Evolutionary conservation across 257 asterid genomes (phyloP).

Genomic region (Rehmannia glutinosa): DNA sequence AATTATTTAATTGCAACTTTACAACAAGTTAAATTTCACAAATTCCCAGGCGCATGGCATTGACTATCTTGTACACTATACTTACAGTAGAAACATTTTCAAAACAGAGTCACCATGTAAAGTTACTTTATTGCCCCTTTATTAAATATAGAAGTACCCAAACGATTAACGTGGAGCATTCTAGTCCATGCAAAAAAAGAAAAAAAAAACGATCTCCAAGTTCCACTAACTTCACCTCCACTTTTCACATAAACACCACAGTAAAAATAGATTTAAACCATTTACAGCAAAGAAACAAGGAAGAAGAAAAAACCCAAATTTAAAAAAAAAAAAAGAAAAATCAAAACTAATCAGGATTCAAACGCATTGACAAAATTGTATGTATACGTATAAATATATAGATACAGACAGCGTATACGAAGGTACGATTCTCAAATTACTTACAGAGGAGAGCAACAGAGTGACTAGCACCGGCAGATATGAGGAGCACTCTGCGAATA

Average conservation of each 20-base stretch:
- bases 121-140: neutral
- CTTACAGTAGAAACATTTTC: neutral
- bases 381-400: neutral
- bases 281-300: neutral
- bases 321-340: neutral
- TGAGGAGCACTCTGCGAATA: conserved; percentile 55
- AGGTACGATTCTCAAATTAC: conserved; percentile 10
- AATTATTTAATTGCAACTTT: too few relatives aligned
- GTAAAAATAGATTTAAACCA: neutral
- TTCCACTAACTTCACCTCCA: conserved; percentile 12
- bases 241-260: conserved; percentile 6
- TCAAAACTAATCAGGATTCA: neutral
- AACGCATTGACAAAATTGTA: conserved; percentile 19
- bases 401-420: neutral
- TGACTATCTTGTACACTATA: neutral
- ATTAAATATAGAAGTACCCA: neutral
- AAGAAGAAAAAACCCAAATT: neutral
- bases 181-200: conserved; percentile 30
- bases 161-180: conserved; percentile 53
- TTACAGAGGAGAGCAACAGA: conserved; percentile 92
- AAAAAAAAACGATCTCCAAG: conserved; percentile 10
- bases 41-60: neutral
- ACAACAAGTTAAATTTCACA: neutral
- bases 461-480: conserved; percentile 98
- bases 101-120: neutral